Conservation (phyloP, 2,329 filamentous ascomycete species). For the Endoconidiophora laricicola region DNA sequence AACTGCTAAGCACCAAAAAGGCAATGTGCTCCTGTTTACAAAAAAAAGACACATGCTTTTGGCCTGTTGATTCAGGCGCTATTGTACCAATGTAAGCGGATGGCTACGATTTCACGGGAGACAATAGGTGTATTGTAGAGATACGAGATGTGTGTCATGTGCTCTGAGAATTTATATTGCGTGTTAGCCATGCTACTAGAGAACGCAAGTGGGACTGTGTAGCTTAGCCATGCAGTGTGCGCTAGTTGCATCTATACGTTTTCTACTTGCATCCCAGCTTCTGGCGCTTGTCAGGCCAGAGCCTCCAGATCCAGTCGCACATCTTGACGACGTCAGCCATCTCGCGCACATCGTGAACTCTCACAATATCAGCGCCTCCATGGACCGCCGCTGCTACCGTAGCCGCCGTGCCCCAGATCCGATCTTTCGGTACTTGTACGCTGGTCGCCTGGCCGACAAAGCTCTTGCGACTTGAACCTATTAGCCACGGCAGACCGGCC, state of each 20-base stretch:
- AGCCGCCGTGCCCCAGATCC: slow-evolving; percentile 74
- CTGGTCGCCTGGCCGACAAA: slow-evolving; percentile 78
- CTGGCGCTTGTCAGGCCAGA: slow-evolving; percentile 18
- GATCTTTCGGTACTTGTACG: slow-evolving; percentile 49
- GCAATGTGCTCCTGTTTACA: no score
- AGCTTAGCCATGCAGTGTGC: neutral
- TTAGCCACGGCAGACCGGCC: slow-evolving; percentile 64
- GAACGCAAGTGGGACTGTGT: no score
- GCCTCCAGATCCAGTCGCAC: slow-evolving; percentile 80
- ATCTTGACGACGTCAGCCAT: slow-evolving; percentile 76
- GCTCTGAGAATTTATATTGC: no score
- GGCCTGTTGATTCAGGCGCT: no score
- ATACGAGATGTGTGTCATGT: no score
- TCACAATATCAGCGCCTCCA: slow-evolving; percentile 77
- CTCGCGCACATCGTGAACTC: slow-evolving; percentile 78
- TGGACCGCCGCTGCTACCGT: slow-evolving; percentile 73
- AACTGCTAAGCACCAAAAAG: no score
- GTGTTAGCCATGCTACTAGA: no score
- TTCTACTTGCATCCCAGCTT: neutral
- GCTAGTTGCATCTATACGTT: neutral
- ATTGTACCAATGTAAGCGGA: no score
- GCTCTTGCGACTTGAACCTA: slow-evolving; percentile 75
- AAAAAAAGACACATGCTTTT: no score
- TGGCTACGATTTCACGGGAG: no score
- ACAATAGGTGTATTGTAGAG: no score